Conservation (phyloP, 202 grass and related monocot species). For the Panicum hallii region DNA sequence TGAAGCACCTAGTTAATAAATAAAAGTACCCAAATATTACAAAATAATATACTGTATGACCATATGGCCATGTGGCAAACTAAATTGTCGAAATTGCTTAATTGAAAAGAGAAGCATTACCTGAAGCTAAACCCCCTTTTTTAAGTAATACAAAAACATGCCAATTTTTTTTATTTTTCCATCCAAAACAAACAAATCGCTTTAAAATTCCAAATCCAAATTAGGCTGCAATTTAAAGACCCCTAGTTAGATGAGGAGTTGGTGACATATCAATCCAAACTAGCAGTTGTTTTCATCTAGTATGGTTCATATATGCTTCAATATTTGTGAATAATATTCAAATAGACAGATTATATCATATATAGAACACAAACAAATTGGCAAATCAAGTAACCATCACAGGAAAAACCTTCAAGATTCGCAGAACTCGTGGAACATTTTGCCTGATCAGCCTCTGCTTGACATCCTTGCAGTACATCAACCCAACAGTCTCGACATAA, state of each 20-base stretch:
- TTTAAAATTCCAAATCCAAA: background rate
- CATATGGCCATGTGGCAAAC: constrained; percentile 4
- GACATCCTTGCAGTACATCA: constrained; percentile 92
- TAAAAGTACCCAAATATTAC: background rate
- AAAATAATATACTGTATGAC: background rate
- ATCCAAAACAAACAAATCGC: background rate
- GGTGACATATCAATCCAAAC: background rate
- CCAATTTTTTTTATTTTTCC: background rate
- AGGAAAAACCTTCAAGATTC: constrained; percentile 76
- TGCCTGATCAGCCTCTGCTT: constrained; percentile 88
- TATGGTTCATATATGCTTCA: background rate
- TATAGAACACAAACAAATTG: background rate
- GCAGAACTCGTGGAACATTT: constrained; percentile 78
- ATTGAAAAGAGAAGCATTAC: background rate
- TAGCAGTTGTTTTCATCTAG: constrained; percentile 3
- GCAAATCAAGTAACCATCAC: constrained; percentile 1
- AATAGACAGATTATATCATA: background rate
- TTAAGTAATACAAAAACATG: background rate
- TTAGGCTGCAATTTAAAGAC: background rate
- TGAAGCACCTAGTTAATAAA: background rate
- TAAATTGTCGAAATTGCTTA: background rate
- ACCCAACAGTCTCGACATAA: constrained; percentile 79
- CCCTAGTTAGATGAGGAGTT: background rate
- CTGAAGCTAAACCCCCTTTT: background rate
- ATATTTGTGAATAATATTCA: background rate